A percentile compares a stretch with the other conserved stretches of the same genome.
Conservation (phyloP, 306 rosid species). For the Vicia sativa region DNA sequence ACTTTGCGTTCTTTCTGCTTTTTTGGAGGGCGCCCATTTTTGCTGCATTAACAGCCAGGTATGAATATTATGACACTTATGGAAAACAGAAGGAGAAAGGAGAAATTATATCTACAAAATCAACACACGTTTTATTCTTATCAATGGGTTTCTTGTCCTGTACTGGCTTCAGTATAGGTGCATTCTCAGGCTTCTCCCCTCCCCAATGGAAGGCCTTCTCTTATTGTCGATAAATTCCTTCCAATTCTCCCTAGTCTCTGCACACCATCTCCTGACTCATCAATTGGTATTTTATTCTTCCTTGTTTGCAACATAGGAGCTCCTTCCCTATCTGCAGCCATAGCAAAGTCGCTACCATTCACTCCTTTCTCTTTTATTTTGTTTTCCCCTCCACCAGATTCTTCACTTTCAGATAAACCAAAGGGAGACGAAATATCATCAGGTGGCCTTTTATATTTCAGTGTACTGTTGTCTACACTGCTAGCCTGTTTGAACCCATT, state of each 20-base stretch:
- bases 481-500: constrained; percentile 53
- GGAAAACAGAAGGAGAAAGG: constrained; percentile 19
- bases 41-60: constrained; percentile 52
- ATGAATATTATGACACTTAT: constrained; percentile 9
- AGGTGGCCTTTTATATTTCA: constrained; percentile 50
- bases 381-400: constrained; percentile 73
- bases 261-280: constrained; percentile 68
- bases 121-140: constrained; percentile 65
- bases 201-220: constrained; percentile 58
- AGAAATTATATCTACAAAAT: constrained; percentile 28
- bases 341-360: constrained; percentile 46
- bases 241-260: constrained; percentile 81
- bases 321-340: constrained; percentile 56
- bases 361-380: constrained; percentile 63
- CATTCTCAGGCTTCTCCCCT: constrained; percentile 64
- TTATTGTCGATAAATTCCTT: constrained; percentile 58
- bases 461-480: constrained; percentile 53
- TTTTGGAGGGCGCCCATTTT: constrained; percentile 83
- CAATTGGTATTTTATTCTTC: constrained; percentile 62
- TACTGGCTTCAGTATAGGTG: constrained; percentile 54
- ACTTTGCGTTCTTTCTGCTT: constrained; percentile 81
- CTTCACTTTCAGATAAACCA: constrained; percentile 80
- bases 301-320: constrained; percentile 48
- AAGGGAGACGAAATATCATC: constrained; percentile 72
- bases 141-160: constrained; percentile 57